Conservation (phyloP, 768 basidiomycete genomes). For the Megacollybia marginata region DNA sequence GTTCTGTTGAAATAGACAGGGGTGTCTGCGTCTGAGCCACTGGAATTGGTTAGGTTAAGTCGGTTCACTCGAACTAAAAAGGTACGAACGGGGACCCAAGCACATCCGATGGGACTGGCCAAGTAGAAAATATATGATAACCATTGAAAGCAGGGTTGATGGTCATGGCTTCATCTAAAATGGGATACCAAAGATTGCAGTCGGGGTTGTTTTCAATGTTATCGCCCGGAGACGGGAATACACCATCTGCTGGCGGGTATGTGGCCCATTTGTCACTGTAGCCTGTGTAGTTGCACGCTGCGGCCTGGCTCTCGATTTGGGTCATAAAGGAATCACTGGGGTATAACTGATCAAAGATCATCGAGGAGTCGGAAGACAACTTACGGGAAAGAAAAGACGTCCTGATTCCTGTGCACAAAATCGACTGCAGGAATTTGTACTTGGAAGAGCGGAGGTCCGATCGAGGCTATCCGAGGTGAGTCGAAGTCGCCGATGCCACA, state of each 20-base stretch:
- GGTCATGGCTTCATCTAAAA: slow-evolving; percentile 52
- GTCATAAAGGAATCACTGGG: slow-evolving; percentile 54
- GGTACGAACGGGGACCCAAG: slow-evolving; percentile 71
- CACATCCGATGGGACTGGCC: slow-evolving; percentile 69
- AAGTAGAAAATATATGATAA: slow-evolving; percentile 73
- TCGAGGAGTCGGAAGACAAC: slow-evolving; percentile 9
- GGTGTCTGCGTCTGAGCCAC: slow-evolving; percentile 40
- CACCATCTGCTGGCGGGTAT: slow-evolving; percentile 52
- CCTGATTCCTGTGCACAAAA: slow-evolving; percentile 66
- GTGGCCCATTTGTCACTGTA: slow-evolving; percentile 58
- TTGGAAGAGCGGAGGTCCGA: slow-evolving; percentile 35
- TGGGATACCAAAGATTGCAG: slow-evolving; percentile 65
- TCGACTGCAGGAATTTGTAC: slow-evolving; percentile 63
- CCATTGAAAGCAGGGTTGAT: slow-evolving; percentile 74
- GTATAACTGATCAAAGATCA: not conserved
- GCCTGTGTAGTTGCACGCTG: slow-evolving; percentile 51
- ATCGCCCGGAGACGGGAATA: slow-evolving; percentile 60
- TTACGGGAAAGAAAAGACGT: slow-evolving; percentile 69
- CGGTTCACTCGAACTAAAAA: slow-evolving; percentile 8
- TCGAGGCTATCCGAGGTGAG: no score
- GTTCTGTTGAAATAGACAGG: slow-evolving; percentile 65
- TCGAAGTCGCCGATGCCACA: no score
- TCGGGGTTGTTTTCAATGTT: slow-evolving; percentile 35
- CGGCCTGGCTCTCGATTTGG: slow-evolving; percentile 45
- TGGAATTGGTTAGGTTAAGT: slow-evolving; percentile 14